Conservation (phyloP, 1,139 yeast genomes). For the Sugiyamaella sp. region DNA sequence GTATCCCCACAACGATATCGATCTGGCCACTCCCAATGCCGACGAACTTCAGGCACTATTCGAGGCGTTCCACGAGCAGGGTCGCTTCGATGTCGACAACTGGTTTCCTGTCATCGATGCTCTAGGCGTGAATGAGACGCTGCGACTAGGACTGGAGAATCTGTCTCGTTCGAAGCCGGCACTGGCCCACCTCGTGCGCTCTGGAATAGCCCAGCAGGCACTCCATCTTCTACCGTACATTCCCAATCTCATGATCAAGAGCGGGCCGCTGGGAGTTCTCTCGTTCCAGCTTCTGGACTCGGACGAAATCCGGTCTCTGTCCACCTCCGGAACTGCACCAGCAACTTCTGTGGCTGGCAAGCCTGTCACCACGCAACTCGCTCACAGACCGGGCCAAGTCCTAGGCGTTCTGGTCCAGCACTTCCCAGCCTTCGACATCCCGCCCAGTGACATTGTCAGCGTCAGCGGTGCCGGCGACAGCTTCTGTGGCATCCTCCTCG, state of each 20-base stretch:
- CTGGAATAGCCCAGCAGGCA: constrained; percentile 69
- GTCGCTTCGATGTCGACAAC: constrained; percentile 59
- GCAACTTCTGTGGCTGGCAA: constrained; percentile 10
- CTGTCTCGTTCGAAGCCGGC: constrained; percentile 38
- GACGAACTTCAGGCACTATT: constrained; percentile 62
- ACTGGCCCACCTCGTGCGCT: constrained; percentile 38
- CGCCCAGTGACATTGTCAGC: constrained; percentile 45
- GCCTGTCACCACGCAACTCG: constrained; percentile 10
- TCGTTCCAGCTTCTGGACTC: constrained; percentile 48
- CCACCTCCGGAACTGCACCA: constrained; percentile 8
- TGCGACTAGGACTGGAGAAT: constrained; percentile 49
- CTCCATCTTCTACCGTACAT: constrained; percentile 71
- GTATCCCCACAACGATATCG: constrained; percentile 46
- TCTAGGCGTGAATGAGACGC: constrained; percentile 53
- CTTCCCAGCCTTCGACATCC: constrained; percentile 46
- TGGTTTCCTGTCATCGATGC: constrained; percentile 81
- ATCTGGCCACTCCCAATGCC: constrained; percentile 68
- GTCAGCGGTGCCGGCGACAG: constrained; percentile 77
- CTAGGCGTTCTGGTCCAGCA: constrained; percentile 66
- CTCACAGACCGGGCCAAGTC: constrained; percentile 24
- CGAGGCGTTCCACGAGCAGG: constrained; percentile 51
- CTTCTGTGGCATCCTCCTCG: constrained; percentile 55
- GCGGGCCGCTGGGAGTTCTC: constrained; percentile 67
- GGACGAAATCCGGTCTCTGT: constrained; percentile 22
- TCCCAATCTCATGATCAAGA: constrained; percentile 67